Evolutionary conservation across 2,329 filamentous ascomycete species (phyloP).

Genomic region (Aspergillus ibericus): DNA sequence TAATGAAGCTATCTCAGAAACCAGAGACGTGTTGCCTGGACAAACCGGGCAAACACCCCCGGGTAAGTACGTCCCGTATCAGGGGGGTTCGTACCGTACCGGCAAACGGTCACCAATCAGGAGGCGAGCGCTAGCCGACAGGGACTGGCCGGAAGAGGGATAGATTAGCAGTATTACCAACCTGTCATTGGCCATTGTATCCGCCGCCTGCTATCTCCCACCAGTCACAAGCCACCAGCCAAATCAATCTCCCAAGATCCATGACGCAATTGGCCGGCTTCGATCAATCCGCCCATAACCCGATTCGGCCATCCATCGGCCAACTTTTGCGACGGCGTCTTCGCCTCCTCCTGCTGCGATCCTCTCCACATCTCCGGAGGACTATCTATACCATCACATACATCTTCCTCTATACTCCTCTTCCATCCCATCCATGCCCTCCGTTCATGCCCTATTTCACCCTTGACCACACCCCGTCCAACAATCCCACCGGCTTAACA

Average conservation of each 20-base stretch:
- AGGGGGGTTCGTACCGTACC: background rate
- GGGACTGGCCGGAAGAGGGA: background rate
- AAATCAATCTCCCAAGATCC: background rate
- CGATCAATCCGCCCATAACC: background rate
- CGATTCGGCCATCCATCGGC: background rate
- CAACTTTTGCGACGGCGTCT: background rate
- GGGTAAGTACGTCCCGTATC: background rate
- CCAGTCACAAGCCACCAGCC: background rate
- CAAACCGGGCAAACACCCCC: background rate
- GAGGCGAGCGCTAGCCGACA: background rate
- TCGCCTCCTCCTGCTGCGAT: background rate
- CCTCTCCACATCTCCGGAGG: too few species aligned
- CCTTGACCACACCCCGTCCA: conserved; percentile 4
- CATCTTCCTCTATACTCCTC: background rate
- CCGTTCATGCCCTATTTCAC: conserved; percentile 13
- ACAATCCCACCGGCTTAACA: conserved; percentile 6
- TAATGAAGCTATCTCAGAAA: background rate
- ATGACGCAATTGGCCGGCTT: conserved; percentile 8
- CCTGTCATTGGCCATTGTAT: background rate
- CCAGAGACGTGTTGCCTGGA: background rate
- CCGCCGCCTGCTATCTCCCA: conserved; percentile 1
- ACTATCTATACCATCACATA: background rate
- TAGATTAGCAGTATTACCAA: background rate
- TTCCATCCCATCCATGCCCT: background rate
- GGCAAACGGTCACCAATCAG: background rate